phyloP scores from a whole-genome alignment of 2,329 filamentous ascomycete genomes.

The Paracamarosporium sp. region DNA sequence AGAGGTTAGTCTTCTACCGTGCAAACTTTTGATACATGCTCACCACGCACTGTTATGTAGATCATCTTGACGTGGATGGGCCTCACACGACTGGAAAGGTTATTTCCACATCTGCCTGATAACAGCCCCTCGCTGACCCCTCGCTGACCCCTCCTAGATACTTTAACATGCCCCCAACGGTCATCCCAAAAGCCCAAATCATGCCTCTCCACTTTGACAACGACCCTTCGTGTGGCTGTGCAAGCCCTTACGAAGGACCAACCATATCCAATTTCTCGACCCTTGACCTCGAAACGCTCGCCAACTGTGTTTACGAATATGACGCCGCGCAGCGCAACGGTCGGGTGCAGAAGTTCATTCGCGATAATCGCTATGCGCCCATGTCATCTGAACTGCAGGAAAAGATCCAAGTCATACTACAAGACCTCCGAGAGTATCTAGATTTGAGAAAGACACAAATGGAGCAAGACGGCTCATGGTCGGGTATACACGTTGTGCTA shows the following conservation, averaged over 20 bases:
- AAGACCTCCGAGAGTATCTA: constrained; percentile 5
- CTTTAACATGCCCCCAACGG: constrained; percentile 21
- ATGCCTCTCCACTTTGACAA: constrained; percentile 9
- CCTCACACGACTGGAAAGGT: constrained; percentile 3
- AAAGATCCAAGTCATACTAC: background rate
- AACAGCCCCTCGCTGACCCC: background rate
- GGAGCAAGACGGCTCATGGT: background rate
- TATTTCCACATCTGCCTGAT: background rate
- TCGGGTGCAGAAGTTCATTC: constrained; percentile 18
- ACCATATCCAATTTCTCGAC: constrained; percentile 7
- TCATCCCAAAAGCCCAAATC: constrained; percentile 12
- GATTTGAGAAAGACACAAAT: constrained; percentile 4
- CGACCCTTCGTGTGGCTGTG: background rate
- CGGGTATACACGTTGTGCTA: constrained; percentile 11
- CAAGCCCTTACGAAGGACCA: background rate
- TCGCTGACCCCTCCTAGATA: constrained; percentile 8
- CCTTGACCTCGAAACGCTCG: background rate
- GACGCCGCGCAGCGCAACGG: constrained; percentile 15
- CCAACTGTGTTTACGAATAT: constrained; percentile 9
- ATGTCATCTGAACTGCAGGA: background rate
- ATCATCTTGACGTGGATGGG: constrained; percentile 6
- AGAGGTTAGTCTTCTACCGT: constrained; percentile 14
- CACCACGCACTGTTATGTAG: background rate
- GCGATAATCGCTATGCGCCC: constrained; percentile 11
- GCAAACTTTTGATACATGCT: constrained; percentile 12